Conservation (phyloP, 2,329 filamentous ascomycete genomes). For the Diaporthe destruens region DNA sequence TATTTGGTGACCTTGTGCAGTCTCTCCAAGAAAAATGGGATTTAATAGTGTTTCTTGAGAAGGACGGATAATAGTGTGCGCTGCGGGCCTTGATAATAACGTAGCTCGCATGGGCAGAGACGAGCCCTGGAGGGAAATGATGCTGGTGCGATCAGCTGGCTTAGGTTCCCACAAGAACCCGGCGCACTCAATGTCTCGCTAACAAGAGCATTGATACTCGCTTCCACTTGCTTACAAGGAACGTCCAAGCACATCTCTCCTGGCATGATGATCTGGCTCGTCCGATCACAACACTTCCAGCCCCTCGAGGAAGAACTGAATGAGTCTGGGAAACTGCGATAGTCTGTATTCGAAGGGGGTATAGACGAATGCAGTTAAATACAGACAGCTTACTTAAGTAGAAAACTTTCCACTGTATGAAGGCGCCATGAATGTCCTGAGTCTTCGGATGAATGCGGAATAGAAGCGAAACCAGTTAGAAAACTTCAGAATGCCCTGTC, state of each 20-base stretch:
- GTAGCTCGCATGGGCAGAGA: too few species aligned
- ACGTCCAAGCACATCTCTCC: background rate
- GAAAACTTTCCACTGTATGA: too few species aligned
- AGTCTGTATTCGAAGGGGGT: background rate
- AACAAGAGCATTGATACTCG: background rate
- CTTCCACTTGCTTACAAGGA: background rate
- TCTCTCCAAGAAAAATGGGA: background rate
- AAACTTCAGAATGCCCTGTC: too few species aligned
- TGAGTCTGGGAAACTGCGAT: background rate
- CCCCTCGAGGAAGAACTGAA: background rate
- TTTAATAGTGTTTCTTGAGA: background rate
- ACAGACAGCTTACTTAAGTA: too few species aligned
- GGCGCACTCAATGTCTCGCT: constrained; percentile 1
- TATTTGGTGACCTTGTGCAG: background rate
- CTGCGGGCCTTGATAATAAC: background rate
- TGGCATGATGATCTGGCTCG: background rate
- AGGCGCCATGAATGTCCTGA: too few species aligned
- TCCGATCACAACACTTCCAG: background rate
- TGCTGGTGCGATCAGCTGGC: background rate
- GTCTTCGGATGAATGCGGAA: too few species aligned
- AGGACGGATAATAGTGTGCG: background rate
- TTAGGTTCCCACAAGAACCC: background rate
- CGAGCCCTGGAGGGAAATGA: too few species aligned
- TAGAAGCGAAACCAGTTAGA: too few species aligned
- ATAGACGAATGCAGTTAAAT: too few species aligned